These are phyloP conservation scores for Pilobolus umbonatus DNA, from an alignment of 192 early-diverging fungal genomes.

Conservation along the genomic window DNA sequence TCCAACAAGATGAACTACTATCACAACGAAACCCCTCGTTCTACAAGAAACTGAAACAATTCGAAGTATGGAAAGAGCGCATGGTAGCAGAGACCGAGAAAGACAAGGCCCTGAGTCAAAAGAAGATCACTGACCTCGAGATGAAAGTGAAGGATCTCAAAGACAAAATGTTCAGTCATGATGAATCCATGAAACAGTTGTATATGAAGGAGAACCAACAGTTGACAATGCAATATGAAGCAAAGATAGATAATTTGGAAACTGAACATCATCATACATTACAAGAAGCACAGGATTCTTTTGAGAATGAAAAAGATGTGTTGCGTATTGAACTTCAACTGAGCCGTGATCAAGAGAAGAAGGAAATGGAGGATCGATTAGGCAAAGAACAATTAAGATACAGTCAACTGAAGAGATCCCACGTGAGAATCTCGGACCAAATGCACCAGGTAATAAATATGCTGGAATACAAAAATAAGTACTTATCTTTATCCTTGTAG, in stretches of 20 bases:
- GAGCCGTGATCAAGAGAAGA: neutral
- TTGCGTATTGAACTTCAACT: neutral
- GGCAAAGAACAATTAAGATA: neutral
- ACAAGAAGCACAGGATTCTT: neutral
- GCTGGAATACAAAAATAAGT: neutral
- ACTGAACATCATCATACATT: slow-evolving; percentile 9
- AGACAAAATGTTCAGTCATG: neutral
- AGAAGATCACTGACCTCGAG: neutral
- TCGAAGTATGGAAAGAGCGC: neutral
- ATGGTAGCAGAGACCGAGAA: neutral
- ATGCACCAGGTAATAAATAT: neutral
- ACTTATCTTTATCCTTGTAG: neutral
- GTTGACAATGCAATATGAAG: slow-evolving; percentile 18
- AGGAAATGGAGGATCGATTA: neutral
- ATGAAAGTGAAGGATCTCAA: neutral
- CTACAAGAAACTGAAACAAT: neutral
- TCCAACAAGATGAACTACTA: neutral
- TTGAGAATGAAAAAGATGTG: slow-evolving; percentile 8
- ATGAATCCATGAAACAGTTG: neutral
- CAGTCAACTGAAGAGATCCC: neutral
- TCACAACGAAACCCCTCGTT: neutral
- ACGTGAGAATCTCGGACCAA: neutral
- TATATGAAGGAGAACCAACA: slow-evolving; percentile 7
- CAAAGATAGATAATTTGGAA: slow-evolving; percentile 10
- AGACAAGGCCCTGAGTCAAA: neutral